phyloP scores from a whole-genome alignment of 805 yeast species.

The Yamadazyma olivae region DNA sequence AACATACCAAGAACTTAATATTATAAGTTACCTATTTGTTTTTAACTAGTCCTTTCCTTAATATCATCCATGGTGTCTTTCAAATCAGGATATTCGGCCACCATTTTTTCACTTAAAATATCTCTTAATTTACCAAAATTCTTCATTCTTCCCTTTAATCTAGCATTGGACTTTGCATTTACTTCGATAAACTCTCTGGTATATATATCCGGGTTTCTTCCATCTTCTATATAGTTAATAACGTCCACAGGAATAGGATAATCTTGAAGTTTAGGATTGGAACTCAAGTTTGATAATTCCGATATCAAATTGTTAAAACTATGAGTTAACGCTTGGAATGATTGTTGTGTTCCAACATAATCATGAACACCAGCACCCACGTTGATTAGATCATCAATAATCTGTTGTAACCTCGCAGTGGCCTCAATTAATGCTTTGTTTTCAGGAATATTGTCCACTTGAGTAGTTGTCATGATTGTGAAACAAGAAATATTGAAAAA shows the following conservation, averaged over 20 bases:
- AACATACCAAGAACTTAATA: no score
- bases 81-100: conserved; percentile 77
- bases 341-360: conserved; percentile 83
- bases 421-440: conserved; percentile 29
- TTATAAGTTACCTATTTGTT: no score
- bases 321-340: conserved; percentile 47
- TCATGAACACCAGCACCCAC: conserved; percentile 92
- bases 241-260: conserved; percentile 75
- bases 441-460: conserved; percentile 16
- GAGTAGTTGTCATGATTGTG: conserved; percentile 30
- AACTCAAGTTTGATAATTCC: conserved; percentile 33
- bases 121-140: conserved; percentile 66
- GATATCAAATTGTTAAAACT: conserved; percentile 41
- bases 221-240: conserved; percentile 90
- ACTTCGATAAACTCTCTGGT: conserved; percentile 96
- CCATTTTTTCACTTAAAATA: conserved; percentile 64
- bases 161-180: conserved; percentile 85
- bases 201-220: conserved; percentile 95
- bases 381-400: conserved; percentile 75
- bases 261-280: conserved; percentile 24
- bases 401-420: conserved; percentile 27
- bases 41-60: conserved; percentile 39
- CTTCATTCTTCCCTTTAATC: conserved; percentile 76
- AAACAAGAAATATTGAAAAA: not conserved
- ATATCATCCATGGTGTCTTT: conserved; percentile 56